Percentiles rank a stretch among this genome's conserved stretches.
Conservation (phyloP, 768 basidiomycete species). For the Harrya chromipes region DNA sequence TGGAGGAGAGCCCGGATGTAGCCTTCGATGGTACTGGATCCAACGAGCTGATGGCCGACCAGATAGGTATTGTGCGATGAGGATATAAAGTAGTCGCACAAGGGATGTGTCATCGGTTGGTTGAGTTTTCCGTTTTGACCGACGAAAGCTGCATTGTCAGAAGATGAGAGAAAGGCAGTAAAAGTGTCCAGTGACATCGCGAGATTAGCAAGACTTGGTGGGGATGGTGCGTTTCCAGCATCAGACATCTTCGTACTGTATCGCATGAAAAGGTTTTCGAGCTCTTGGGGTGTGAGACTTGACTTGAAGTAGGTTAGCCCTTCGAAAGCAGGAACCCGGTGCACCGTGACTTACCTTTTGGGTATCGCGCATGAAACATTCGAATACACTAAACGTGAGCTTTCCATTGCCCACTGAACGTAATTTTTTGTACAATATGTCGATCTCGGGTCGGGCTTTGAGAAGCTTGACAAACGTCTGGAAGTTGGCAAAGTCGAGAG, state of each 20-base stretch:
- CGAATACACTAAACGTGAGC: slow-evolving; percentile 41
- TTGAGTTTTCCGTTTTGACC: slow-evolving; percentile 51
- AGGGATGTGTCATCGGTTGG: slow-evolving; percentile 87
- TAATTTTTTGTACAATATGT: slow-evolving; percentile 53
- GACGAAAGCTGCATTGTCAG: slow-evolving; percentile 64
- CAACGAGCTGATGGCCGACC: slow-evolving; percentile 81
- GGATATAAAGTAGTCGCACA: slow-evolving; percentile 86
- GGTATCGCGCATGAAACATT: slow-evolving; percentile 45
- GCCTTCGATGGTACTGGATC: slow-evolving; percentile 86
- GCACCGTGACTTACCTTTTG: slow-evolving; percentile 52
- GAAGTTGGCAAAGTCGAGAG: slow-evolving; percentile 77
- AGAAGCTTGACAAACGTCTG: slow-evolving; percentile 78
- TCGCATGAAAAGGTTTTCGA: slow-evolving; percentile 36
- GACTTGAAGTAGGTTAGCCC: slow-evolving; percentile 31
- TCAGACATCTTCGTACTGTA: slow-evolving; percentile 26
- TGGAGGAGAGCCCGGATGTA: slow-evolving; percentile 90
- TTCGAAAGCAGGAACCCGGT: neutral
- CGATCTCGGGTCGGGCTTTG: slow-evolving; percentile 82
- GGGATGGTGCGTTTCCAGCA: neutral
- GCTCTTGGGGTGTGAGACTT: slow-evolving; percentile 30
- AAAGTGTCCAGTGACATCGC: slow-evolving; percentile 60
- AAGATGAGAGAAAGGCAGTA: slow-evolving; percentile 74
- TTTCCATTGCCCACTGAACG: slow-evolving; percentile 29
- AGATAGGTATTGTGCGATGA: slow-evolving; percentile 94
- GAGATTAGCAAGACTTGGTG: slow-evolving; percentile 5